Evolutionary conservation across 2,329 filamentous ascomycete species (phyloP), one percentile per base, ranked within the genome.

Genomic region (Capronia americana): DNA sequence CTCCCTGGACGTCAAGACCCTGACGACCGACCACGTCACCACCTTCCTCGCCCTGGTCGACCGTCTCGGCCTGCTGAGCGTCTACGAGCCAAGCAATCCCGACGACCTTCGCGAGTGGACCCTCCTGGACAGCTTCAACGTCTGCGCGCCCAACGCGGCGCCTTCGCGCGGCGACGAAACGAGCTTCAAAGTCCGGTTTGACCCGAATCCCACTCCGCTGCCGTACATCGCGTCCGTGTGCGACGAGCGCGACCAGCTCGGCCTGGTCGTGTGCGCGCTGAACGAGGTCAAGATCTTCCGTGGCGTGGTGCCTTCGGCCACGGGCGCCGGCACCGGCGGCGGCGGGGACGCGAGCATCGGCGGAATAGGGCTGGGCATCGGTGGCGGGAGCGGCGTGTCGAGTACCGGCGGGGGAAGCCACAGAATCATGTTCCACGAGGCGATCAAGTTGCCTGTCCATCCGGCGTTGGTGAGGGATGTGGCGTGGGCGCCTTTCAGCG

Each of bases 41-140:
- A 95, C 92, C 0, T 93, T 92, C 80, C 86, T 97, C 20, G 93
- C 93, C 1, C 85, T 96, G 6, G 89, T 97, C 34, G 91, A 92
- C 11, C 87, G 92, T 20, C 92, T 96, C 75, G 94, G 92, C 64
- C 86, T 89, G 44, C 83, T 97, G 56, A 88, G 87, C 30, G 85
- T 98, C 11, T 91, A 91, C 75, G 93, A 97, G 77, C 95, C 94
- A 66, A 89, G 93, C 61, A 90, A 92, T 74, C 90, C 92, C 56
- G 93, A 96, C 77, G 90, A 89, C 69, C 83, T 97, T 66, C 86
- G 88, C 23, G 89, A 92, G 67, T 97, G 92, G 86, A 84, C 85
- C 4, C 82, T 87, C 55, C 79, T 96, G 54, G 92, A 95, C 76
- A 87, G 92, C 69, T 91, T 95, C 70, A 86, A 87, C 72, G 87